These are phyloP conservation scores for Elsinoe fawcettii DNA, from an alignment of 2,329 filamentous ascomycete genomes.

Conservation along the genomic window DNA sequence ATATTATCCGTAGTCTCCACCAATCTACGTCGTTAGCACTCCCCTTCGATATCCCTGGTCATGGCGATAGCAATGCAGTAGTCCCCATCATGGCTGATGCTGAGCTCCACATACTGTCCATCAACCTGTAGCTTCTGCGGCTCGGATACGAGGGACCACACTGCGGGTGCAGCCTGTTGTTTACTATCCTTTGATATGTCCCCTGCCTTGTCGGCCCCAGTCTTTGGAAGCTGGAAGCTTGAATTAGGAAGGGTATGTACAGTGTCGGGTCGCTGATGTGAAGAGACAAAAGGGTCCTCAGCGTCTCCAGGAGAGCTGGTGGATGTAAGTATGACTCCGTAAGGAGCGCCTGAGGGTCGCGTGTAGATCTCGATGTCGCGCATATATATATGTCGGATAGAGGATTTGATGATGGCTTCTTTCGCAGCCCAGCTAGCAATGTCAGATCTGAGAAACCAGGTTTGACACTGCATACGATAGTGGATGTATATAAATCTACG, in stretches of 20 bases:
- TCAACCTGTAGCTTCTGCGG: constrained; percentile 3
- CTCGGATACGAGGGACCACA: not conserved
- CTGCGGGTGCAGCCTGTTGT: not conserved
- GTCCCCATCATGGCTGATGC: constrained; percentile 80
- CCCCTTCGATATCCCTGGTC: not conserved
- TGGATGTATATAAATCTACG: no score
- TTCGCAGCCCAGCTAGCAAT: constrained; percentile 43
- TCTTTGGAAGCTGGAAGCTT: not conserved
- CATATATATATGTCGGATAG: constrained; percentile 26
- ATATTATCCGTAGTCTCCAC: no score
- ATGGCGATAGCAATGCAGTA: constrained; percentile 60
- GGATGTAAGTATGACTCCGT: constrained; percentile 9
- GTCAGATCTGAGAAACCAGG: no score
- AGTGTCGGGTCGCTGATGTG: not conserved
- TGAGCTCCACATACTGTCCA: constrained; percentile 58
- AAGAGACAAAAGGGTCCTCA: not conserved
- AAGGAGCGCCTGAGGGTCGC: not conserved
- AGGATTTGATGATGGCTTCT: constrained; percentile 43
- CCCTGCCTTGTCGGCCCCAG: not conserved
- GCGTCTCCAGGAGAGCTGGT: not conserved
- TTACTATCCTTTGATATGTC: not conserved
- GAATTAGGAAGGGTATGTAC: not conserved
- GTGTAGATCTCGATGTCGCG: constrained; percentile 33
- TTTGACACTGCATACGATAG: no score
- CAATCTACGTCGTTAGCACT: no score